phyloP scores from a whole-genome alignment of 2,329 filamentous ascomycete genomes.

The Sporothrix sp. region DNA sequence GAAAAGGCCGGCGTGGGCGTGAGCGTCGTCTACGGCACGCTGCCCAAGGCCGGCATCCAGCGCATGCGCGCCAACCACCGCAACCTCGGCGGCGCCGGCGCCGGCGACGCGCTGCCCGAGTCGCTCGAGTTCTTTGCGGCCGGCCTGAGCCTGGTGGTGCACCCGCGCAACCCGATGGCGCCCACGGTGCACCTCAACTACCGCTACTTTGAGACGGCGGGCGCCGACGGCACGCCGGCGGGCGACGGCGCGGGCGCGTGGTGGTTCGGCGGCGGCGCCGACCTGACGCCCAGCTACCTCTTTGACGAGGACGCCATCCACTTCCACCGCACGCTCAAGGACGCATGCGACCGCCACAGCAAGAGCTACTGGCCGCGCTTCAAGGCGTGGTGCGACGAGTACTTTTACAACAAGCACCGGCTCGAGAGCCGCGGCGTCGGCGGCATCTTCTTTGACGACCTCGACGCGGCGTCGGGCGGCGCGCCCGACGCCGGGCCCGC shows the following conservation, averaged over 20 bases:
- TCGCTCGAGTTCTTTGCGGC: constrained; percentile 91
- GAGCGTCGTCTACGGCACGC: constrained; percentile 84
- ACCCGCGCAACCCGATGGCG: constrained; percentile 91
- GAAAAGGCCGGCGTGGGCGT: constrained; percentile 96
- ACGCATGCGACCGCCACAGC: constrained; percentile 87
- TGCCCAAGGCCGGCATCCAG: constrained; percentile 77
- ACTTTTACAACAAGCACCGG: constrained; percentile 91
- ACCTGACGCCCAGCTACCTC: constrained; percentile 85
- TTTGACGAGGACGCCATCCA: constrained; percentile 96
- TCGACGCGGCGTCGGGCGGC: constrained; percentile 61
- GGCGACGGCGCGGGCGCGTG: constrained; percentile 60
- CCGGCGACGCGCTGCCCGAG: constrained; percentile 46
- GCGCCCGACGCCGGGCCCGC: not conserved
- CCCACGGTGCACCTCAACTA: constrained; percentile 98
- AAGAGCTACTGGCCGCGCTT: constrained; percentile 85
- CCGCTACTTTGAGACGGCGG: constrained; percentile 93
- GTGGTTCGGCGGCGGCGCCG: constrained; percentile 97
- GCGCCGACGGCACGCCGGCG: constrained; percentile 59
- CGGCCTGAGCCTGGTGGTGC: constrained; percentile 83
- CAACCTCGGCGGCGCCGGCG: constrained; percentile 55
- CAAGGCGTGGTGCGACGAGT: constrained; percentile 97
- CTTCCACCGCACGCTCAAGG: constrained; percentile 90
- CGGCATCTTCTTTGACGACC: constrained; percentile 97
- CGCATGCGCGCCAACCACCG: constrained; percentile 96
- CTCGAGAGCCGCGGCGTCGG: constrained; percentile 79